These are phyloP conservation scores for Lyophyllum shimeji DNA, from an alignment of 768 basidiomycete species.

Conservation along the genomic window DNA sequence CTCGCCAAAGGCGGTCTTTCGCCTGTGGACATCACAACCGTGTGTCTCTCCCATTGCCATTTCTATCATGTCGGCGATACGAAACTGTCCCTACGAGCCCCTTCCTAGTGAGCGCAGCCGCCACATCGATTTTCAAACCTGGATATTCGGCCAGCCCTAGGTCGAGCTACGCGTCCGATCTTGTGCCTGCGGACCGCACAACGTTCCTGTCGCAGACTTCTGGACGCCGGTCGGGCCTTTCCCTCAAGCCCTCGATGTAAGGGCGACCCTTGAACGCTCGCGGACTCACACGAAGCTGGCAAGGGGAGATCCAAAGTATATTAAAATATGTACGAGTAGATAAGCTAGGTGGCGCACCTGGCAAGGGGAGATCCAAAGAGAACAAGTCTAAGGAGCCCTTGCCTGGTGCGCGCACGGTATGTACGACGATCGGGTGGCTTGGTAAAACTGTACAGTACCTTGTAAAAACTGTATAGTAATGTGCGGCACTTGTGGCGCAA, in stretches of 20 bases:
- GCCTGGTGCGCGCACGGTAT: no score
- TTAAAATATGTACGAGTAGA: no score
- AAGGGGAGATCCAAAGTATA: no score
- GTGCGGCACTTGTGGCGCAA: no score
- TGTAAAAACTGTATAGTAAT: no score
- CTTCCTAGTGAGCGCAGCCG: conserved; percentile 47
- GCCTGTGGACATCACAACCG: conserved; percentile 41
- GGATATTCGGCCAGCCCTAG: conserved; percentile 1
- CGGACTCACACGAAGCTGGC: no score
- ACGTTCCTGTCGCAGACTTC: conserved; percentile 10
- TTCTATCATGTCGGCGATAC: conserved; percentile 55
- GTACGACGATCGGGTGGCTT: no score
- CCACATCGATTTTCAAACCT: conserved; percentile 16
- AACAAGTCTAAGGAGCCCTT: no score
- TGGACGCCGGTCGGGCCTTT: conserved; percentile 20
- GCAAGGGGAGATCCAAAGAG: no score
- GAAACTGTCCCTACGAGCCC: conserved; percentile 38
- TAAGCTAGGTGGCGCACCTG: no score
- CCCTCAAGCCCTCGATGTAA: conserved; percentile 42
- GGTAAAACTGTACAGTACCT: no score
- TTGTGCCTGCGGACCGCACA: conserved; percentile 14
- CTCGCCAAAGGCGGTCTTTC: conserved; percentile 46
- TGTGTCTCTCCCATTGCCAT: conserved; percentile 54
- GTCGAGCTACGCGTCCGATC: conserved; percentile 7
- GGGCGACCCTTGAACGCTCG: no score